Evolutionary conservation across 1,284 basidiomycete species (phyloP), one percentile per base, ranked within the genome.

Genomic region (Ceratobasidium sp.): DNA sequence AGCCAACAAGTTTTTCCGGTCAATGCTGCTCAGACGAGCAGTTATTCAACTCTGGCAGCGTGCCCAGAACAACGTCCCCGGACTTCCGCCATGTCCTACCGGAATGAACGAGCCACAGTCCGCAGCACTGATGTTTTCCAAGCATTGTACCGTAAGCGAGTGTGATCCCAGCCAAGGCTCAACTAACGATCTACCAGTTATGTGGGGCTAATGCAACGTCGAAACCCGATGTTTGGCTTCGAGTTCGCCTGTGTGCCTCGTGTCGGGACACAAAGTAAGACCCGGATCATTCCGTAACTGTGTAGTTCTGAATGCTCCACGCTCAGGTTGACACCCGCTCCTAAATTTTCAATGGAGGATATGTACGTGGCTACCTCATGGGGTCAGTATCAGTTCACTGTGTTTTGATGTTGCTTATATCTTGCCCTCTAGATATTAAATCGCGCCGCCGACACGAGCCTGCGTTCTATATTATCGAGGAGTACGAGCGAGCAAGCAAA

Each of bases 231-330:
- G 3, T 45, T 22, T 10, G 25, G n/a, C 27, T 47, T 17, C 17
- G 3, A n/a, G 45, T 31, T 2, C 1, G 57, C 20, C 45, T 62
- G 4, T 62, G 57, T n/a, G 17, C 31, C 4, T 27, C 45, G 5
- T 62, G 57, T 29, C 57, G 57, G 12, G 32, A 62, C n/a, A 62
- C 13, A 15, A 2, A 62, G 57, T 62, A 35, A n/a, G n/a, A n/a
- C n/a, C n/a, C n/a, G n/a, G n/a, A n/a, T n/a, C n/a, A n/a, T n/a
- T n/a, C n/a, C n/a, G n/a, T n/a, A n/a, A n/a, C n/a, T n/a, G n/a
- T n/a, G n/a, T n/a, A n/a, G n/a, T n/a, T n/a, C n/a, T n/a, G n/a
- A n/a, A n/a, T n/a, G n/a, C n/a, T n/a, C n/a, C n/a, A n/a, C n/a
- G n/a, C n/a, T n/a, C n/a, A n/a, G n/a, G n/a, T n/a, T n/a, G n/a